These are phyloP conservation scores for Claviceps cyperi DNA, from an alignment of 2,329 filamentous ascomycete species.

Conservation along the genomic window DNA sequence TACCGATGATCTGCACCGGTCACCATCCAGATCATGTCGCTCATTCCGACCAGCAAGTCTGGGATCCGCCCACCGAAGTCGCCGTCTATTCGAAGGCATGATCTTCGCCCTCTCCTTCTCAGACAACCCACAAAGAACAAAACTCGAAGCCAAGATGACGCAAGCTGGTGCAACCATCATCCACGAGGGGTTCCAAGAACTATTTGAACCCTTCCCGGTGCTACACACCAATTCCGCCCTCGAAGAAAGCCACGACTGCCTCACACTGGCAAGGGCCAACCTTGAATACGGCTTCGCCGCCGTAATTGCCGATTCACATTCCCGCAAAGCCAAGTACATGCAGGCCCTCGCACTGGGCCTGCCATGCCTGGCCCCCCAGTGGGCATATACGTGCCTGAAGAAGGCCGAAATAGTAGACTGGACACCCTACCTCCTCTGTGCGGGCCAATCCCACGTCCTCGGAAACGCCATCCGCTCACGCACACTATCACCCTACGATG, in stretches of 20 bases:
- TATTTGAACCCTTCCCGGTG: slow-evolving; percentile 46
- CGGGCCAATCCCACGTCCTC: slow-evolving; percentile 65
- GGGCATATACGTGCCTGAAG: slow-evolving; percentile 60
- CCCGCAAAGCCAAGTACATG: slow-evolving; percentile 81
- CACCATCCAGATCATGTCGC: slow-evolving; percentile 19
- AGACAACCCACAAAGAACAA: slow-evolving; percentile 25
- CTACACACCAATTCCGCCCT: slow-evolving; percentile 17
- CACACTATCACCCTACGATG: slow-evolving; percentile 46
- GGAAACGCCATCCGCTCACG: slow-evolving; percentile 66
- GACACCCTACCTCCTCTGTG: slow-evolving; percentile 69
- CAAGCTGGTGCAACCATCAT: slow-evolving; percentile 61
- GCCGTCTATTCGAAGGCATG: slow-evolving; percentile 60
- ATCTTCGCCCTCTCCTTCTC: slow-evolving; percentile 70
- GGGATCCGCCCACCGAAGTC: slow-evolving; percentile 12
- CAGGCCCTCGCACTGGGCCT: slow-evolving; percentile 83
- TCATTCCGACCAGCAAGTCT: slow-evolving; percentile 14
- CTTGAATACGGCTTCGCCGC: slow-evolving; percentile 60
- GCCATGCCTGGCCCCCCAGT: slow-evolving; percentile 70
- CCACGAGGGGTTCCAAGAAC: slow-evolving; percentile 60
- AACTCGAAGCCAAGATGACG: slow-evolving; percentile 46
- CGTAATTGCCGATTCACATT: slow-evolving; percentile 73
- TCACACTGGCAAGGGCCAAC: slow-evolving; percentile 41
- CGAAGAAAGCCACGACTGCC: slow-evolving; percentile 15
- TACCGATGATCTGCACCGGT: slow-evolving; percentile 32
- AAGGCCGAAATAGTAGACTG: slow-evolving; percentile 53